Base-by-base conservation (phyloP, 164 flowering plant genomes). In the Macadamia integrifolia region DNA sequence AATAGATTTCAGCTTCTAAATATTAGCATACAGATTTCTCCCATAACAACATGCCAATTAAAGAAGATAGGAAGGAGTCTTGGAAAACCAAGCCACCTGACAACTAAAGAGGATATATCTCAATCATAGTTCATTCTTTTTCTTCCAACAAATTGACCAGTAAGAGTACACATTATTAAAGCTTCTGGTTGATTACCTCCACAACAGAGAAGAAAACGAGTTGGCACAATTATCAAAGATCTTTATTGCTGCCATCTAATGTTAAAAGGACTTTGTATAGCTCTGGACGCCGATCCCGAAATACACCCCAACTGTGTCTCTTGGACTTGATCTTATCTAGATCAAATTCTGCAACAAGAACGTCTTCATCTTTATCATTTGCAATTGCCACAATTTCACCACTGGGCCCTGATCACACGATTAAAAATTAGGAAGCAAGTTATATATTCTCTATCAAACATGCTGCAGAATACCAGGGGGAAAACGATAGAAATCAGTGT, bases 201-300 rank as follows among this genome's bases (percentile, higher is more conserved):
- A 31, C 63, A 28, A 28, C 72, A 58, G 13, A 42, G 55, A 50
- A 53, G 31, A 48, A 64, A 35, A 8, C 18, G 10, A 9, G 61
- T 17, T 42, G 15, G 30, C 3, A 6, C 28, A 23, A 3, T 32
- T 14, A 69, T 77, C 77, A 77, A 14, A 56, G 11, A 9, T 55
- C 58, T 64, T 77, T 70, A 60, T 77, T 84, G 74, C 75, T 77
- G 68, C 99, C 99, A 87, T 95, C 98, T 68, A 86, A 80, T 30
- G 99, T 87, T 55, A 95, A 81, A 76, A 92, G 92, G 69, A 84
- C 94, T 86, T 89, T 91, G 83, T 92, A 95, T 48, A 95, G 78
- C 56, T 92, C 96, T 40, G 98, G 96, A n/a, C 99, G 91, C 13
- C 98, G 83, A 79, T 95, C 98, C 56, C 99, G 86, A 70, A 88